phyloP scores from a whole-genome alignment of 371 early-diverging fungal genomes.

The Lichtheimia ornata region DNA sequence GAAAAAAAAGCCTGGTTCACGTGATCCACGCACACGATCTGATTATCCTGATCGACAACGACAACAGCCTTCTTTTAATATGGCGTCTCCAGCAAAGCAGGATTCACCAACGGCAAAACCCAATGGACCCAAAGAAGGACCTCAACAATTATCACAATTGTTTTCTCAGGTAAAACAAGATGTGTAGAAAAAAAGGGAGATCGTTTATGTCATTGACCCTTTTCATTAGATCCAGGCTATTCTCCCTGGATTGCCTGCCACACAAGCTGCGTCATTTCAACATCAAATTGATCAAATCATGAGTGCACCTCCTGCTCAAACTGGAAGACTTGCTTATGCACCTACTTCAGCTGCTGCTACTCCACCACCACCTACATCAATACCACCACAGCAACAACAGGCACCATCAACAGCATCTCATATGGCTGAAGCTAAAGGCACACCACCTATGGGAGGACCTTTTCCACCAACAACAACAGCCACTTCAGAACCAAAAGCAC shows the following conservation, averaged over 20 bases:
- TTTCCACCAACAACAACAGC: background rate
- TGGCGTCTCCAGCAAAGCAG: background rate
- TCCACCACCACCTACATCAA: constrained; percentile 7
- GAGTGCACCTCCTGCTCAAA: background rate
- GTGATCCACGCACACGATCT: constrained; percentile 29
- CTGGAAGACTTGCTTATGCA: constrained; percentile 5
- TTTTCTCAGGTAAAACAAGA: constrained; percentile 27
- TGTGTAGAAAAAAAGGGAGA: background rate
- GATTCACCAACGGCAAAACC: constrained; percentile 5
- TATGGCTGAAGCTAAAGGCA: constrained; percentile 1
- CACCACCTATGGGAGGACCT: background rate
- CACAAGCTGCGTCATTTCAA: constrained; percentile 39
- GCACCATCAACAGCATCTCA: constrained; percentile 6
- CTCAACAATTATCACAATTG: constrained; percentile 30
- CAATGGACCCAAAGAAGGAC: background rate
- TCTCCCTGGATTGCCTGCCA: constrained; percentile 40
- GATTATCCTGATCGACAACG: constrained; percentile 12
- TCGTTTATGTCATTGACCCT: background rate
- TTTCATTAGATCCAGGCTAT: constrained; percentile 39
- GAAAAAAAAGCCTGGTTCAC: background rate
- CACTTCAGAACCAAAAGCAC: constrained; percentile 12
- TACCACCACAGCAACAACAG: constrained; percentile 1
- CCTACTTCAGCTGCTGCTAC: constrained; percentile 24
- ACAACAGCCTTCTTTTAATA: background rate
- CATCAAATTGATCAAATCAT: constrained; percentile 36